A percentile compares a stretch with the other conserved stretches of the same genome.
These are phyloP conservation scores for Conringia planisiliqua DNA, from an alignment of 345 rosid genomes.

Conservation along the genomic window DNA sequence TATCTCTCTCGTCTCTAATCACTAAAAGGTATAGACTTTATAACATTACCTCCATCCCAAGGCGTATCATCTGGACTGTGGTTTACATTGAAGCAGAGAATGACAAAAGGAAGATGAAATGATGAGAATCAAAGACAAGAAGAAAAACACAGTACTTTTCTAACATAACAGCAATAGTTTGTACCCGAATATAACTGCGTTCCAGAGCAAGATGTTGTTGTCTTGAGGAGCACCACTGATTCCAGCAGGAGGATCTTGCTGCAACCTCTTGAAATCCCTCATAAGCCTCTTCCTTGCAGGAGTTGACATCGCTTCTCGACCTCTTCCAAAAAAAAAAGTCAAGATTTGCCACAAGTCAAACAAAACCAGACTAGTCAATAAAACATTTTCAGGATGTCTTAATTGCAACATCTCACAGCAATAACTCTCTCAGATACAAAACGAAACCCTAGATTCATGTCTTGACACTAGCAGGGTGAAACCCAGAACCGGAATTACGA, in stretches of 20 bases:
- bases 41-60: conserved; percentile 52
- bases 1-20: not conserved
- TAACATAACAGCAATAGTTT: not conserved
- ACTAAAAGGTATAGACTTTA: not conserved
- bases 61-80: conserved; percentile 55
- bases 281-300: conserved; percentile 60
- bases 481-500: not conserved
- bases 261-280: conserved; percentile 64
- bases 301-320: conserved; percentile 39
- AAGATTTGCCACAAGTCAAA: not conserved
- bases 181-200: conserved; percentile 61
- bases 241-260: conserved; percentile 51
- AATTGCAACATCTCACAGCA: not conserved
- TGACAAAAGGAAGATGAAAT: not conserved
- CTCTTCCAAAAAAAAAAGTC: not conserved
- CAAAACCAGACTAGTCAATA: not conserved
- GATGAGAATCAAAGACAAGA: not conserved
- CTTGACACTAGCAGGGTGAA: not conserved
- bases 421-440: not conserved
- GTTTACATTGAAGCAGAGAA: not conserved
- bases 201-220: conserved; percentile 58
- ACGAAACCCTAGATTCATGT: not conserved
- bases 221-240: conserved; percentile 45
- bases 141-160: not conserved
- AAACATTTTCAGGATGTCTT: not conserved